These are phyloP conservation scores for Suillus decipiens DNA, from an alignment of 768 basidiomycete genomes.

Conservation along the genomic window DNA sequence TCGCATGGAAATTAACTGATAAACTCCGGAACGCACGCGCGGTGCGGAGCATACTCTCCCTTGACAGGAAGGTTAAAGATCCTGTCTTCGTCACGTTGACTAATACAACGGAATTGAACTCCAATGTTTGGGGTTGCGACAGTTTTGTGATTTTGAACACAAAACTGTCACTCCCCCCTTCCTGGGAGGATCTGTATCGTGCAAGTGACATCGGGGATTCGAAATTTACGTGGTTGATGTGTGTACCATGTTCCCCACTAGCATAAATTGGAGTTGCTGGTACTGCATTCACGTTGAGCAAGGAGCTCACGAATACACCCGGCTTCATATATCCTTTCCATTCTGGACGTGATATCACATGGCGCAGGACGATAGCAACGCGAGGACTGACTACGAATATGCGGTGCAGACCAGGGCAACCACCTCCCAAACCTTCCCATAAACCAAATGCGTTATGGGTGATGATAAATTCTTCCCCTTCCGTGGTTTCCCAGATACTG, in stretches of 20 bases:
- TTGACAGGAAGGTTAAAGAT: slow-evolving; percentile 15
- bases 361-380: slow-evolving; percentile 33
- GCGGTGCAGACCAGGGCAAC: slow-evolving; percentile 26
- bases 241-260: background rate
- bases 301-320: background rate
- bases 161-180: slow-evolving; percentile 29
- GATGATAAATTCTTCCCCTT: slow-evolving; percentile 36
- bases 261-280: slow-evolving; percentile 11
- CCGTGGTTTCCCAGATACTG: slow-evolving; percentile 39
- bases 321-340: background rate
- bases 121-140: slow-evolving; percentile 9
- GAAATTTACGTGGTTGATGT: too few species aligned
- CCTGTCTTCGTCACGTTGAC: slow-evolving; percentile 2
- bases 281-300: slow-evolving; percentile 7
- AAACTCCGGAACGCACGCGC: slow-evolving; percentile 6
- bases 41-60: slow-evolving; percentile 12
- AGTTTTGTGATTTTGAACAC: slow-evolving; percentile 33
- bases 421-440: slow-evolving; percentile 34
- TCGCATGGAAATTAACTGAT: background rate
- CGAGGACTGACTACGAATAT: slow-evolving; percentile 39
- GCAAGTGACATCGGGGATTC: background rate
- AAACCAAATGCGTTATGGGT: slow-evolving; percentile 34
- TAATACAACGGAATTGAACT: slow-evolving; percentile 11
- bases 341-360: slow-evolving; percentile 18
- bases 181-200: slow-evolving; percentile 10